A percentile compares a stretch with the other conserved stretches of the same genome.
Evolutionary conservation across 768 basidiomycete species (phyloP).

Genomic region (Piloderma croceum): DNA sequence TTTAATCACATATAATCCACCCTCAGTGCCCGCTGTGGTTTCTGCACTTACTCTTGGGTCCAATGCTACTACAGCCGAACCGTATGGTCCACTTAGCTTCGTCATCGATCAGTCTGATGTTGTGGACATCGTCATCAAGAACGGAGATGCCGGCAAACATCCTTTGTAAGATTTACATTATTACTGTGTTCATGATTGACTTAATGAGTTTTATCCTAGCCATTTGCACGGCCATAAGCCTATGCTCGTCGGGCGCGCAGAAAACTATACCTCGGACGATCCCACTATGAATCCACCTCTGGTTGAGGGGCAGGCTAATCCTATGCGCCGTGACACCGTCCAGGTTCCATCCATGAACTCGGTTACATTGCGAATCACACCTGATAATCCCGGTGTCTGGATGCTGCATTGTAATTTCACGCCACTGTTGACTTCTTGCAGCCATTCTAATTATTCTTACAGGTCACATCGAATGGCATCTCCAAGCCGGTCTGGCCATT

Average conservation of each 20-base stretch:
- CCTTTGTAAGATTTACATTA: conserved; percentile 60
- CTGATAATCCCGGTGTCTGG: conserved; percentile 94
- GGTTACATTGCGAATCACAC: conserved; percentile 70
- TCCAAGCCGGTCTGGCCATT: conserved; percentile 78
- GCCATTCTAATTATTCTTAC: neutral
- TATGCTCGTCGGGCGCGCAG: conserved; percentile 69
- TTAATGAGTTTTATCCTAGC: conserved; percentile 36
- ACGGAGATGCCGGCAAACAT: conserved; percentile 69
- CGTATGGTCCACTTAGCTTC: conserved; percentile 79
- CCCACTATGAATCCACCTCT: conserved; percentile 75
- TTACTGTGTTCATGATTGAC: conserved; percentile 1
- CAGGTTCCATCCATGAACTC: conserved; percentile 63
- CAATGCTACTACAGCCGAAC: conserved; percentile 56
- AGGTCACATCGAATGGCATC: conserved; percentile 87
- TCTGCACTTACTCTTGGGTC: conserved; percentile 70
- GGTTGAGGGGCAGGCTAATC: conserved; percentile 75
- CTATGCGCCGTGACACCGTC: conserved; percentile 88
- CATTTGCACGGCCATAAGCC: conserved; percentile 88
- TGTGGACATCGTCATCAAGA: conserved; percentile 72
- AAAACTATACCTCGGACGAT: conserved; percentile 70
- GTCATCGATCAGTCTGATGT: conserved; percentile 71
- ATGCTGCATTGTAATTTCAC: conserved; percentile 66
- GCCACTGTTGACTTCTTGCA: neutral
- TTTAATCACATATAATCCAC: conserved; percentile 58
- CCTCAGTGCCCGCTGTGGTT: conserved; percentile 71